A percentile compares a stretch with the other conserved stretches of the same genome.
Conservation (phyloP, 345 rosid species). For the Adansonia digitata region DNA sequence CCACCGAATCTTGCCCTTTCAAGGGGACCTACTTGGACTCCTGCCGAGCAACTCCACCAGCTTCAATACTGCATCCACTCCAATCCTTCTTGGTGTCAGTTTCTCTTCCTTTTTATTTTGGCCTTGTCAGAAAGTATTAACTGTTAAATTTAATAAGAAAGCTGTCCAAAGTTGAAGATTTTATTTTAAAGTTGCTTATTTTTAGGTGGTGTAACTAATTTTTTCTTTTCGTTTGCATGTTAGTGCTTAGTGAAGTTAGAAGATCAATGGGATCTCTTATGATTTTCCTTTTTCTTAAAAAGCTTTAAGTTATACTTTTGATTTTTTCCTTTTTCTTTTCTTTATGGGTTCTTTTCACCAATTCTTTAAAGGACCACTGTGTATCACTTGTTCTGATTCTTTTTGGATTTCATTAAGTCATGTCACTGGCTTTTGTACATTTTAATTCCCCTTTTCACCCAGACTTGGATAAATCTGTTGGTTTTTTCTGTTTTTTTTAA, state of each 20-base stretch:
- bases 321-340: neutral
- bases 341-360: conserved; percentile 5
- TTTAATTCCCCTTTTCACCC: neutral
- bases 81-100: conserved; percentile 96
- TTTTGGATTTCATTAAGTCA: neutral
- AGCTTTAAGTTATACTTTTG: neutral
- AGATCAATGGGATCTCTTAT: neutral
- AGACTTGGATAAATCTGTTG: neutral
- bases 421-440: neutral
- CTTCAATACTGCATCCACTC: conserved; percentile 98
- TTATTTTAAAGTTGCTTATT: conserved; percentile 22
- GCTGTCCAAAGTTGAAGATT: conserved; percentile 2
- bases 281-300: neutral
- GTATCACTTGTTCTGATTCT: conserved; percentile 19
- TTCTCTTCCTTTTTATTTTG: conserved; percentile 16
- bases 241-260: neutral
- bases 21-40: conserved; percentile 67
- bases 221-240: conserved; percentile 13
- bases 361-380: neutral
- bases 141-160: conserved; percentile 19
- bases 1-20: conserved; percentile 42
- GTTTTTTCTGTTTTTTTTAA: neutral
- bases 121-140: neutral
- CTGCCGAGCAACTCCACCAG: conserved; percentile 85
- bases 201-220: conserved; percentile 15